A percentile compares a stretch with the other conserved stretches of the same genome.
phyloP scores from a whole-genome alignment of 352 stramenopile genomes.

The Phytophthora constricta region DNA sequence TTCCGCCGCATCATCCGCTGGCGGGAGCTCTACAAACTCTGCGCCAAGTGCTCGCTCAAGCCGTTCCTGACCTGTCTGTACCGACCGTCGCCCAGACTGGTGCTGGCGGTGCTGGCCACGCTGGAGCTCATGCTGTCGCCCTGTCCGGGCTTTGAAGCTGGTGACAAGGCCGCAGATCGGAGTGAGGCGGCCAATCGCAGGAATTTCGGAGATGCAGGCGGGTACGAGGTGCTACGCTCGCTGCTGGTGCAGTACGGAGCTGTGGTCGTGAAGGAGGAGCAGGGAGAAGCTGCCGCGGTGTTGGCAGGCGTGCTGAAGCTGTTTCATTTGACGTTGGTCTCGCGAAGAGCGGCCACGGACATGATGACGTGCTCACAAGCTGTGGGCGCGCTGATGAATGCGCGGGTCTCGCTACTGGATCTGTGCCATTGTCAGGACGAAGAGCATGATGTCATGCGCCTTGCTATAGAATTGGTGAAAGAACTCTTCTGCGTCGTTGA shows the following conservation, averaged over 20 bases:
- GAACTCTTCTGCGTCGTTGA: constrained; percentile 80
- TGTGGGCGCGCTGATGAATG: constrained; percentile 68
- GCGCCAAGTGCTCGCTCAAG: constrained; percentile 85
- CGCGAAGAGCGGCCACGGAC: constrained; percentile 59
- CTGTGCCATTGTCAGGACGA: constrained; percentile 59
- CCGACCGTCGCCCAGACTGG: constrained; percentile 57
- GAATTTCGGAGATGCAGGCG: constrained; percentile 77
- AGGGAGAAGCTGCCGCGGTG: constrained; percentile 37
- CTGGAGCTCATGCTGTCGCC: constrained; percentile 66
- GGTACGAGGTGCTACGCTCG: constrained; percentile 72
- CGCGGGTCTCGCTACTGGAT: constrained; percentile 67
- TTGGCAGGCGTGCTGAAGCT: constrained; percentile 60
- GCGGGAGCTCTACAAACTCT: constrained; percentile 82
- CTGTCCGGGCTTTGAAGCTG: constrained; percentile 55
- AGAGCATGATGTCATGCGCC: constrained; percentile 52
- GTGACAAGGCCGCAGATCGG: constrained; percentile 68
- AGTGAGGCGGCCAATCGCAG: constrained; percentile 78
- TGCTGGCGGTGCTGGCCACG: constrained; percentile 68
- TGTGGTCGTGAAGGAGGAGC: constrained; percentile 19
- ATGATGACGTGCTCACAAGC: constrained; percentile 63
- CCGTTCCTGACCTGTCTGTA: constrained; percentile 75
- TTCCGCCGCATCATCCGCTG: constrained; percentile 82
- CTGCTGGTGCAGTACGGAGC: constrained; percentile 72
- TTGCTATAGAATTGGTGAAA: constrained; percentile 72
- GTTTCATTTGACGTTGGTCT: constrained; percentile 71